phyloP scores from a whole-genome alignment of 2,329 filamentous ascomycete genomes.

The Alternaria consortialis region DNA sequence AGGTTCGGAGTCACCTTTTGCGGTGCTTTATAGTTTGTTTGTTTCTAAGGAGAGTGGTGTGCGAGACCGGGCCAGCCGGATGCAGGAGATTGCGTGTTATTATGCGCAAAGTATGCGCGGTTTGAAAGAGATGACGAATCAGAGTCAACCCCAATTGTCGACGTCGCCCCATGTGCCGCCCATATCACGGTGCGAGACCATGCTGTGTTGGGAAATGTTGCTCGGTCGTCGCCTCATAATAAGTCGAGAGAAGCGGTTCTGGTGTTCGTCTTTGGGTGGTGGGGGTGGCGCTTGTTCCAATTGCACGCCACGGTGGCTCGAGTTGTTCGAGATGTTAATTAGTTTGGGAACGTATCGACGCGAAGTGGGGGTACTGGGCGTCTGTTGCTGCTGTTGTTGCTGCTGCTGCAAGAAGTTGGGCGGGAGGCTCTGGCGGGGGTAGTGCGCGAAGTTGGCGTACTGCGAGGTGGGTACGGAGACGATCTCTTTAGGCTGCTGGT shows the following conservation, averaged over 20 bases:
- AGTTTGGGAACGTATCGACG: conserved; percentile 47
- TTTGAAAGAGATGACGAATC: not conserved
- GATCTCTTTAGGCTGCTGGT: conserved; percentile 42
- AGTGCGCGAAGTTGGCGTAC: conserved; percentile 46
- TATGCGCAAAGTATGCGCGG: not conserved
- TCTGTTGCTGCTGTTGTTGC: conserved; percentile 18
- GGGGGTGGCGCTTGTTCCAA: conserved; percentile 46
- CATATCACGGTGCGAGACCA: conserved; percentile 43
- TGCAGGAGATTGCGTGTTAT: not conserved
- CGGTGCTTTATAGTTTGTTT: conserved; percentile 40
- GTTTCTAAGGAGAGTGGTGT: conserved; percentile 35
- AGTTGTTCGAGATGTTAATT: conserved; percentile 44
- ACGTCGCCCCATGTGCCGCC: conserved; percentile 47
- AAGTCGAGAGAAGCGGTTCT: conserved; percentile 47
- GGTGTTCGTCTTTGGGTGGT: conserved; percentile 47
- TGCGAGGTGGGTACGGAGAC: conserved; percentile 46
- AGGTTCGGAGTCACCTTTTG: conserved; percentile 53
- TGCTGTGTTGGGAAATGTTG: conserved; percentile 50
- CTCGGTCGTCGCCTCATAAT: conserved; percentile 48
- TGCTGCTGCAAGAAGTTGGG: conserved; percentile 44
- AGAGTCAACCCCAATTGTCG: conserved; percentile 45
- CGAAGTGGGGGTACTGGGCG: conserved; percentile 27
- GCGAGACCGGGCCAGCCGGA: conserved; percentile 41
- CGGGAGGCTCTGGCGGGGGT: conserved; percentile 47
- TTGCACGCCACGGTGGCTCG: conserved; percentile 36